A percentile compares a stretch with the other conserved stretches of the same genome.
Evolutionary conservation across 306 rosid genomes (phyloP).

Genomic region (Cucurbita maxima): DNA sequence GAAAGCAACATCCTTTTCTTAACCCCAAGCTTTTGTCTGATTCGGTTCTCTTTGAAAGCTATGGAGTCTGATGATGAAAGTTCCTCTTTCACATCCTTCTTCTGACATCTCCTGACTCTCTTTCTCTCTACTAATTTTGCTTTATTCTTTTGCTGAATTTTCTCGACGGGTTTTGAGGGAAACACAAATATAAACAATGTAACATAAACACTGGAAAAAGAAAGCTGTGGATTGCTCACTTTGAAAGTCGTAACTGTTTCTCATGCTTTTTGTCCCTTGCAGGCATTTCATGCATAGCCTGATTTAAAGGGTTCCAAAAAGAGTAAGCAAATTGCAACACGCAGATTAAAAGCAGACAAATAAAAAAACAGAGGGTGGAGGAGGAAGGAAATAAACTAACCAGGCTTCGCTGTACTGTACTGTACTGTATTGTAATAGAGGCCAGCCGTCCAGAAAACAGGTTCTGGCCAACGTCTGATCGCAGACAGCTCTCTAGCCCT

Average conservation of each 20-base stretch:
- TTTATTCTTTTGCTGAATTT: slow-evolving; percentile 20
- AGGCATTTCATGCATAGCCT: slow-evolving; percentile 80
- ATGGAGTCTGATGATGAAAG: slow-evolving; percentile 46
- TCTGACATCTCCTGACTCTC: slow-evolving; percentile 20
- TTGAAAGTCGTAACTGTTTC: slow-evolving; percentile 43
- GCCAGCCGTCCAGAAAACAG: not conserved
- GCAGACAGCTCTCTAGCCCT: slow-evolving; percentile 3
- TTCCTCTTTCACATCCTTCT: slow-evolving; percentile 24
- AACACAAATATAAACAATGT: slow-evolving; percentile 6
- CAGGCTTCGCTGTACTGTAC: not conserved
- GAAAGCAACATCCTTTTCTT: slow-evolving; percentile 38
- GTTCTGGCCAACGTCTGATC: slow-evolving; percentile 3
- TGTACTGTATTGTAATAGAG: slow-evolving; percentile 7
- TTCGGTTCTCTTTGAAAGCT: slow-evolving; percentile 72
- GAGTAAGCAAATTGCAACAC: not conserved
- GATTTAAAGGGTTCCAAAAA: slow-evolving; percentile 47
- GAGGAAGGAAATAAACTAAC: not conserved
- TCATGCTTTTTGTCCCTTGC: slow-evolving; percentile 73
- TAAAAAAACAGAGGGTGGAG: not conserved
- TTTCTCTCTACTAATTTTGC: slow-evolving; percentile 12
- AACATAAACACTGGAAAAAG: not conserved
- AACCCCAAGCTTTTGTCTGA: slow-evolving; percentile 64
- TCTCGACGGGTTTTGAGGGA: slow-evolving; percentile 16
- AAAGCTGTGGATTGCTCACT: slow-evolving; percentile 24
- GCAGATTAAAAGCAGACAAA: not conserved